These are phyloP conservation scores for Fusarium sp. DNA, from an alignment of 2,329 filamentous ascomycete genomes.

Conservation along the genomic window DNA sequence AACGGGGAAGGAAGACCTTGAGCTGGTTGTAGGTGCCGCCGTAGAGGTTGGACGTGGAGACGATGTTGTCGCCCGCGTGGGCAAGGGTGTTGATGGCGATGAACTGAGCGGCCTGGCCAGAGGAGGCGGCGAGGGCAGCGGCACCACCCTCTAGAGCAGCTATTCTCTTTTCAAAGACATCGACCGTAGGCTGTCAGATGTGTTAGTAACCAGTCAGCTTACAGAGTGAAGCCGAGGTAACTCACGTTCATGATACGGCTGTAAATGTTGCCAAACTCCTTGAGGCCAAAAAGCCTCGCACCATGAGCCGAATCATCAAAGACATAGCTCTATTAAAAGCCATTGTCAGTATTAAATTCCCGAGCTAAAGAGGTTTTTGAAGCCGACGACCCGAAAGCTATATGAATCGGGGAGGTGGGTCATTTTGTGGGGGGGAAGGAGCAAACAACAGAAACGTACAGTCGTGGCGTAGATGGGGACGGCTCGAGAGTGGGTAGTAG, in stretches of 20 bases:
- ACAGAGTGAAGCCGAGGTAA: conserved; percentile 13
- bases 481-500: conserved; percentile 83
- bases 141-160: conserved; percentile 94
- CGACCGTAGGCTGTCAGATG: conserved; percentile 78
- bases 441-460: conserved; percentile 46
- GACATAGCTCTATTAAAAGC: conserved; percentile 70
- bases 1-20: conserved; percentile 86
- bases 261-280: conserved; percentile 98
- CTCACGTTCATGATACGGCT: conserved; percentile 91
- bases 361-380: background rate
- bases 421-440: conserved; percentile 3
- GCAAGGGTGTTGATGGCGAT: conserved; percentile 87
- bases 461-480: conserved; percentile 96
- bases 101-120: conserved; percentile 91
- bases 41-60: conserved; percentile 89
- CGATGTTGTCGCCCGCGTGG: conserved; percentile 88
- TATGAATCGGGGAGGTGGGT: background rate
- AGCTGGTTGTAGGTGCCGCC: conserved; percentile 98
- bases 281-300: conserved; percentile 92
- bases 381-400: conserved; percentile 1
- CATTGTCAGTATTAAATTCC: background rate
- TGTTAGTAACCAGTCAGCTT: background rate
- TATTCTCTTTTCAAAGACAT: conserved; percentile 95
- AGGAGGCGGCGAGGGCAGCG: conserved; percentile 82
- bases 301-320: conserved; percentile 98